Conservation (phyloP, 23 red algal species). For the Gracilaria domingensis region DNA sequence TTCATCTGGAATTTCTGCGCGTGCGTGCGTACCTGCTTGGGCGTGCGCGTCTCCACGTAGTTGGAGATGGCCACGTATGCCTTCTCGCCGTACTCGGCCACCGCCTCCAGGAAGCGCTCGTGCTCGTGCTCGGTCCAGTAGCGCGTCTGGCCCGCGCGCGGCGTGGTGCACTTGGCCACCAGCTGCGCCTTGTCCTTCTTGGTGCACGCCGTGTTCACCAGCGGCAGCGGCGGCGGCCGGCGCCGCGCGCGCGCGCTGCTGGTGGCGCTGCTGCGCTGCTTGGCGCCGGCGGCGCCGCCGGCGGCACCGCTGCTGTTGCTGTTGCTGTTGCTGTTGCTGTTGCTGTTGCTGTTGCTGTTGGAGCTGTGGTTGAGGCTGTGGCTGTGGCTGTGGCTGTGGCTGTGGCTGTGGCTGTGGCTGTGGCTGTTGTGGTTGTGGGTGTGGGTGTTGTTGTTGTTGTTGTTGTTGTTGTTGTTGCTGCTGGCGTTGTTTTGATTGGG, state of each 20-base stretch:
- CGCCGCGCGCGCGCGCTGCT: neutral
- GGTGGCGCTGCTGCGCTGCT: too few relatives aligned
- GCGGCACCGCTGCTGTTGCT: neutral
- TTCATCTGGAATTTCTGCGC: slow-evolving; percentile 91
- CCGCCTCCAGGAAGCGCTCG: slow-evolving; percentile 84
- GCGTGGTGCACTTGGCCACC: slow-evolving; percentile 61
- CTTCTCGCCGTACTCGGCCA: slow-evolving; percentile 66
- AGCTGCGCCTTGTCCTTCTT: slow-evolving; percentile 40
- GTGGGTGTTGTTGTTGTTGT: neutral
- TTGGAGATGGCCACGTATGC: slow-evolving; percentile 75
- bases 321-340: neutral
- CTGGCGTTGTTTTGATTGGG: too few relatives aligned
- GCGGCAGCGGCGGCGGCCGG: slow-evolving; percentile 9
- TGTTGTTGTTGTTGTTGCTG: too few relatives aligned
- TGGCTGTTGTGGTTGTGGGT: neutral
- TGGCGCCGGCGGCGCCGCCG: neutral
- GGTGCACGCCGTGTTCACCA: slow-evolving; percentile 40
- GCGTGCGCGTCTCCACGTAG: slow-evolving; percentile 81
- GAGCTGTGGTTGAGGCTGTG: neutral
- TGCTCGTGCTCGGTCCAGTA: slow-evolving; percentile 97
- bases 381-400: neutral
- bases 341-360: slow-evolving; percentile 8
- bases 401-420: slow-evolving; percentile 10
- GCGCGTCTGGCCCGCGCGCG: slow-evolving; percentile 67
- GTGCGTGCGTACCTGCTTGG: slow-evolving; percentile 94